Evolutionary conservation across 768 basidiomycete genomes (phyloP).

Genomic region (Scleroderma citrinum): DNA sequence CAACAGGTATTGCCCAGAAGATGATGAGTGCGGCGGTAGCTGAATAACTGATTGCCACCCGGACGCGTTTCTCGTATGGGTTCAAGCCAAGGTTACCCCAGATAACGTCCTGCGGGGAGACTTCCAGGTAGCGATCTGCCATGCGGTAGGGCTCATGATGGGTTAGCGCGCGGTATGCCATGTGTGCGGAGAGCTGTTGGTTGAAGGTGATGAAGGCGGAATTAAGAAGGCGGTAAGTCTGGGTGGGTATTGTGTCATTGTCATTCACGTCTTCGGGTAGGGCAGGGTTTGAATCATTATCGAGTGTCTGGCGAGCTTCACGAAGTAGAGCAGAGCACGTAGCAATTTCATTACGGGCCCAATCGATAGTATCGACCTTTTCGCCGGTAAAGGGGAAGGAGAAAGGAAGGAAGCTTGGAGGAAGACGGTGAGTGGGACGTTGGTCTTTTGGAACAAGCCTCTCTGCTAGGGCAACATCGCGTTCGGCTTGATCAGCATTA

Average conservation of each 20-base stretch:
- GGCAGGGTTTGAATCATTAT: conserved; percentile 11
- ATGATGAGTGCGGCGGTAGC: conserved; percentile 77
- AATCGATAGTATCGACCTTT: conserved; percentile 92
- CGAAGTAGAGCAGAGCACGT: conserved; percentile 48
- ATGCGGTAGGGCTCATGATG: conserved; percentile 85
- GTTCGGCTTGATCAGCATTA: conserved; percentile 23
- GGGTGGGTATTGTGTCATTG: conserved; percentile 7
- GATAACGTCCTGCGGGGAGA: conserved; percentile 84
- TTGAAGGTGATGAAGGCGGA: conserved; percentile 90
- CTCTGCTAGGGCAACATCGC: conserved; percentile 35
- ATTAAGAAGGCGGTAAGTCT: conserved; percentile 52
- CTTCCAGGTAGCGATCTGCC: conserved; percentile 70
- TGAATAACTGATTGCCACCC: conserved; percentile 62
- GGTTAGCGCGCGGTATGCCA: conserved; percentile 68
- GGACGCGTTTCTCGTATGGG: conserved; percentile 76
- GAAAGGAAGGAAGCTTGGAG: conserved; percentile 44
- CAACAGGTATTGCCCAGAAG: conserved; percentile 83
- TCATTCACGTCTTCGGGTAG: conserved; percentile 21
- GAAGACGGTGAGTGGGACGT: conserved; percentile 76
- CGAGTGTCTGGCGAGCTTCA: conserved; percentile 35
- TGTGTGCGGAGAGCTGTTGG: conserved; percentile 87
- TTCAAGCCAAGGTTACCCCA: conserved; percentile 89
- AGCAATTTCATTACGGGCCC: conserved; percentile 73
- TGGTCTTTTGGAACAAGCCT: conserved; percentile 60
- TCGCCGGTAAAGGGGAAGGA: conserved; percentile 66